phyloP scores from a whole-genome alignment of 129 eudicot genomes.

The Dittrichia graveolens region DNA sequence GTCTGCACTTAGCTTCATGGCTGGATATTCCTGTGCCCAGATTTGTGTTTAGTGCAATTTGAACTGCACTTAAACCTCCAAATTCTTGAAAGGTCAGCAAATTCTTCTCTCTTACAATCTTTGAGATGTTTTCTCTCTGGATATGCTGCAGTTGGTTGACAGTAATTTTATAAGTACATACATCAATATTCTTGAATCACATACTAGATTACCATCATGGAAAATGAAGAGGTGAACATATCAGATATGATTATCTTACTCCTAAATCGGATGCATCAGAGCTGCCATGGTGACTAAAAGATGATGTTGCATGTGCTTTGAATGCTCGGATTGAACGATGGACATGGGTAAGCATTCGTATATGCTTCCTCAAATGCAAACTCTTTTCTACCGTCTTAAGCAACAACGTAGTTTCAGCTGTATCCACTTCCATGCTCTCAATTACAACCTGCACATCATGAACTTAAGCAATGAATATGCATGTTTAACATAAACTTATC shows the following conservation, averaged over 20 bases:
- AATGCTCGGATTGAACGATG: background rate
- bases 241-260: constrained; percentile 4
- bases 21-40: constrained; percentile 31
- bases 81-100: constrained; percentile 9
- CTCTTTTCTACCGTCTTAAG: background rate
- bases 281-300: background rate
- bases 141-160: background rate
- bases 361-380: background rate
- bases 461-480: background rate
- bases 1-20: background rate
- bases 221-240: background rate
- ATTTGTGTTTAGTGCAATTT: constrained; percentile 37
- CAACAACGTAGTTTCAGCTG: constrained; percentile 20
- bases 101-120: constrained; percentile 33
- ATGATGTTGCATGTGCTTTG: constrained; percentile 19
- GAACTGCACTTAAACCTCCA: constrained; percentile 35
- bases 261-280: background rate
- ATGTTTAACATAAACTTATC: background rate
- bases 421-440: background rate
- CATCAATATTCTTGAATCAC: background rate
- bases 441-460: background rate
- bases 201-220: background rate
- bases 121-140: constrained; percentile 25
- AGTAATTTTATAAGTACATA: background rate
- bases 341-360: background rate